Base-by-base conservation (phyloP, 139 green algal species). In the Chara braunii region DNA sequence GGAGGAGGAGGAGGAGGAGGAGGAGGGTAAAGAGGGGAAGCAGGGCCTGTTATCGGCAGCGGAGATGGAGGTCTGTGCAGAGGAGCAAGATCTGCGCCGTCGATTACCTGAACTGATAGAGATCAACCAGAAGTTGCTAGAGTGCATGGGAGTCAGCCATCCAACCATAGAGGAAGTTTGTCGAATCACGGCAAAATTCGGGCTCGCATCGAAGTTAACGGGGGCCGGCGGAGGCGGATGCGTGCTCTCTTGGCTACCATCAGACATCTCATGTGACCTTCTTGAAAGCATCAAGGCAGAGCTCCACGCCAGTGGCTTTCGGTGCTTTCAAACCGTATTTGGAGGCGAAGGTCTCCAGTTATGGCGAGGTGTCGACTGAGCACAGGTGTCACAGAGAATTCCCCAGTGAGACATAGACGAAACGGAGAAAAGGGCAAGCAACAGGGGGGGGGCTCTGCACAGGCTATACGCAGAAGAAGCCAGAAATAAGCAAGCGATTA, bases 131-230 rank as follows among this genome's bases (percentile, higher is more conserved):
- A 36, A 37, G 2, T 22, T 72, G 51, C 51, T 72, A 54, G 30
- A 57, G 6, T 37, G 36, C 3, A 18, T 72, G 37, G 64, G 64
- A 12, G 64, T 72, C 14, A 51, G 64, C 35, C 64, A 72, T 34
- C n/a, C 6, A 7, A 37, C 57, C 3, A 43, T 72, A n/a, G 36
- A 62, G 4, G 11, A 26, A 11, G n/a, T 72, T 9, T 68, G 29
- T 26, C 22, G 22, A 8, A 24, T 57, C 3, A 36, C 26, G 4
- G 64, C 54, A 5, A 9, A 9, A n/a, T 18, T 58, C 31, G 29
- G 53, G 4, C 64, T 72, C 30, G 8, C 18, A 7, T 68, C 64
- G n/a, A 72, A 72, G 51, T 54, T 72, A 18, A 72, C 64, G n/a
- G 64, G 64, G 6, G 64, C 64, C 14, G 64, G 64, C 9, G 64